Conservation (phyloP, 768 basidiomycete species). For the Ramaria sp. region DNA sequence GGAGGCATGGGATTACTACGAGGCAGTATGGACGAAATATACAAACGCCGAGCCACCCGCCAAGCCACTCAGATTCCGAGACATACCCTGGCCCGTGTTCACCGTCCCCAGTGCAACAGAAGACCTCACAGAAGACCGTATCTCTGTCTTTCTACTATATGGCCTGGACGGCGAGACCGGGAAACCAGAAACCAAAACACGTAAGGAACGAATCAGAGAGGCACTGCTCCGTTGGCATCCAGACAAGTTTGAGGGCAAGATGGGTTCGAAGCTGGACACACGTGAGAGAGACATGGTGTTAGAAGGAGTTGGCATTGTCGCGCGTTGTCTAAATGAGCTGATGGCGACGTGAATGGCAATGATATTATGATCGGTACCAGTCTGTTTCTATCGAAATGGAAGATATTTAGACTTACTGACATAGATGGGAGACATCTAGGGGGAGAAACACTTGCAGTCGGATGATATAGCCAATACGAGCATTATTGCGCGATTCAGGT, state of each 20-base stretch:
- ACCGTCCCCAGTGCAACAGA: constrained; percentile 26
- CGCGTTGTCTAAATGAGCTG: constrained; percentile 56
- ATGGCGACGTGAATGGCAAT: constrained; percentile 20
- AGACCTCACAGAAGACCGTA: constrained; percentile 43
- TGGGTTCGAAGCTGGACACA: constrained; percentile 26
- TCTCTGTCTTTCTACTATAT: constrained; percentile 41
- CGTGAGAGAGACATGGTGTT: constrained; percentile 45
- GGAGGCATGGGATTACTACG: constrained; percentile 42
- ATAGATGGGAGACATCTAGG: too few relatives aligned
- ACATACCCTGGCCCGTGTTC: constrained; percentile 69
- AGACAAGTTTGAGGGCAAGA: constrained; percentile 36
- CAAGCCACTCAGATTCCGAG: constrained; percentile 33
- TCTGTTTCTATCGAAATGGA: too few relatives aligned
- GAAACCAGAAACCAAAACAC: not conserved
- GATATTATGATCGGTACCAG: not conserved
- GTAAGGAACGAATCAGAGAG: constrained; percentile 52
- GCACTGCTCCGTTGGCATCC: constrained; percentile 77
- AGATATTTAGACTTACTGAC: too few relatives aligned
- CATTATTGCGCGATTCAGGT: too few relatives aligned
- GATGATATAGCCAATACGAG: too few relatives aligned
- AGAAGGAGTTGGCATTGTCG: constrained; percentile 54
- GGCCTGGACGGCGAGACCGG: not conserved
- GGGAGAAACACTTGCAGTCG: too few relatives aligned
- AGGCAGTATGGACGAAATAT: constrained; percentile 45
- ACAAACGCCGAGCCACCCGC: constrained; percentile 22